These are phyloP conservation scores for Nitzschia sp. DNA, from an alignment of 108 stramenopile genomes.

Conservation along the genomic window DNA sequence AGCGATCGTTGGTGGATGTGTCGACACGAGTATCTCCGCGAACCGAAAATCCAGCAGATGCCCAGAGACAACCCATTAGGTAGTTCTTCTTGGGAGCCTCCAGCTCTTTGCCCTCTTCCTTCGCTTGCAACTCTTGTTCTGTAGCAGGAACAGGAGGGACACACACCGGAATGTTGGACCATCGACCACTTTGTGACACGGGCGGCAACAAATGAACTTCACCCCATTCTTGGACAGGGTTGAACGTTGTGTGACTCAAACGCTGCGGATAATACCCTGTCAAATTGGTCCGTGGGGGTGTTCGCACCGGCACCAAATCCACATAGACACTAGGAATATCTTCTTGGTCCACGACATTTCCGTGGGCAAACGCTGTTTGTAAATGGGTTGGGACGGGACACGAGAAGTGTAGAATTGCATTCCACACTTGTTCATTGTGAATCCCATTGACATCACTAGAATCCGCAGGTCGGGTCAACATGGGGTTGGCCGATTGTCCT, in stretches of 20 bases:
- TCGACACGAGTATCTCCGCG: slow-evolving; percentile 45
- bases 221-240: slow-evolving; percentile 68
- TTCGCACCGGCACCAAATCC: slow-evolving; percentile 82
- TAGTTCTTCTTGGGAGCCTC: slow-evolving; percentile 7
- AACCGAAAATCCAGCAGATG: slow-evolving; percentile 65
- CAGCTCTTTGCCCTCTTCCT: not conserved
- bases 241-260: slow-evolving; percentile 35
- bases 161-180: slow-evolving; percentile 84
- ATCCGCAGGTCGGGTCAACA: slow-evolving; percentile 32
- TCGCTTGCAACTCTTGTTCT: not conserved
- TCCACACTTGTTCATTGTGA: slow-evolving; percentile 61
- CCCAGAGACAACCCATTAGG: slow-evolving; percentile 72
- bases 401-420: slow-evolving; percentile 48
- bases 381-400: slow-evolving; percentile 48
- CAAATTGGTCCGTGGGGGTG: slow-evolving; percentile 57
- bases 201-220: slow-evolving; percentile 65
- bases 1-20: slow-evolving; percentile 37
- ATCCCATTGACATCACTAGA: slow-evolving; percentile 40
- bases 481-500: slow-evolving; percentile 38
- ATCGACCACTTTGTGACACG: slow-evolving; percentile 76
- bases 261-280: slow-evolving; percentile 19
- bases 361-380: slow-evolving; percentile 6
- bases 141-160: slow-evolving; percentile 34
- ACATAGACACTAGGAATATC: slow-evolving; percentile 57
- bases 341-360: slow-evolving; percentile 32